A percentile compares a stretch with the other conserved stretches of the same genome.
phyloP scores from a whole-genome alignment of 306 rosid genomes.

The Lathyrus aphaca region DNA sequence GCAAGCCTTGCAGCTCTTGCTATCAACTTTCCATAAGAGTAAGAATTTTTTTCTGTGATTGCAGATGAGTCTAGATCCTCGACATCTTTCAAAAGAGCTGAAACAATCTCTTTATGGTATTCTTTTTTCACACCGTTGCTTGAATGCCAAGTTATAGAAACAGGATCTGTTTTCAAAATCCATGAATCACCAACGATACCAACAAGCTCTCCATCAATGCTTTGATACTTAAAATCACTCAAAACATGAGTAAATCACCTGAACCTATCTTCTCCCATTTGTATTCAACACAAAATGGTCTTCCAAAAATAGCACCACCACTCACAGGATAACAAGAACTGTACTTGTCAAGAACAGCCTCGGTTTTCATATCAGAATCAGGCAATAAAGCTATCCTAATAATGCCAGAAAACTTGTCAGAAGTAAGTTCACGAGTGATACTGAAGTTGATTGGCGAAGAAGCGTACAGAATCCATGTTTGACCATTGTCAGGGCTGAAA shows the following conservation, averaged over 20 bases:
- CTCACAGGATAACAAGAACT: not conserved
- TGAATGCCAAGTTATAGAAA: not conserved
- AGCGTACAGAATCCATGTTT: not conserved
- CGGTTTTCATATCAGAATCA: not conserved
- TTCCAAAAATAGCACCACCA: not conserved
- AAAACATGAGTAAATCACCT: not conserved
- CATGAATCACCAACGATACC: constrained; percentile 4
- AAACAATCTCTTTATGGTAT: not conserved
- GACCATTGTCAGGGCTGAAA: not conserved
- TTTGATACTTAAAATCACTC: not conserved
- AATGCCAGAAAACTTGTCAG: not conserved
- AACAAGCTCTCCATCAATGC: constrained; percentile 2
- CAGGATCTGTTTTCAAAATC: not conserved
- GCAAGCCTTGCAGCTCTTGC: not conserved
- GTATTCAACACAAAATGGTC: not conserved
- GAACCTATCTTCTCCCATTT: not conserved
- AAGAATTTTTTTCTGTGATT: not conserved
- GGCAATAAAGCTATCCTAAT: not conserved
- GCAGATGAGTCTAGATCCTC: not conserved
- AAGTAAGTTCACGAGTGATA: not conserved
- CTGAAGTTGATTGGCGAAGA: not conserved
- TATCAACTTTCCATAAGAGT: not conserved
- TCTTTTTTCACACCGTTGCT: not conserved
- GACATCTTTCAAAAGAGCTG: not conserved
- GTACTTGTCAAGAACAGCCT: not conserved